Evolutionary conservation across 148 eudicot genomes (phyloP), one percentile per base, ranked within the genome.

Genomic region (Camellia lanceoleosa): DNA sequence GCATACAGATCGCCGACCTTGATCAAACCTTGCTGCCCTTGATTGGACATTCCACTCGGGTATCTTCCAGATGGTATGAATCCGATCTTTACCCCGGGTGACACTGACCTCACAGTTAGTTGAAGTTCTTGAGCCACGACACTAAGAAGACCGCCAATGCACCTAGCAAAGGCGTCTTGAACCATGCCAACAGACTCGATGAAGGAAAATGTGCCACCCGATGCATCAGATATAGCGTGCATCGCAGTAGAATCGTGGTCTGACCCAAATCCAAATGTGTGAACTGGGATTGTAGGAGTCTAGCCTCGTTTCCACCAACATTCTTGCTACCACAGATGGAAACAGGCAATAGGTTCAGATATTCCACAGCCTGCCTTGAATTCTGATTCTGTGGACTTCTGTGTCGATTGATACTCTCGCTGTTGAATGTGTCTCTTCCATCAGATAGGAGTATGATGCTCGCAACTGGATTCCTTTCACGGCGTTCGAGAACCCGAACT

Each of bases 91-190:
- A 77, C 73, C 18, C 69, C 75, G 51, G 46, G 30, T 44, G 74
- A 71, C 46, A 59, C 75, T 5, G 80, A 72, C 69, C 23, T 72
- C 41, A 76, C 73, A 23, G 62, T 43, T n/a, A 84, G 65, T 10
- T 63, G 69, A 65, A 80, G 81, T 55, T 80, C 73, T 59, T 84
- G 86, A 12, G 75, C 77, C 43, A 84, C 78, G 38, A 84, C 83
- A 59, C 83, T 84, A 18, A 84, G 80, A 47, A 84, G 75, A 63
- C 86, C 86, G n/a, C 86, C 86, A 12, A 84, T 80, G 59, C 86
- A 84, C 76, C 79, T 64, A 15, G 86, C 86, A 77, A 84, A 84
- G 5, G 83, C 78, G 49, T 84, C 86, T 63, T 80, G 86, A 7
- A 84, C 75, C 8, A 59, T 42, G n/a, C 60, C 75, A 43, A 74